Base-by-base conservation (phyloP, 164 flowering plant species). In the Protea cynaroides region DNA sequence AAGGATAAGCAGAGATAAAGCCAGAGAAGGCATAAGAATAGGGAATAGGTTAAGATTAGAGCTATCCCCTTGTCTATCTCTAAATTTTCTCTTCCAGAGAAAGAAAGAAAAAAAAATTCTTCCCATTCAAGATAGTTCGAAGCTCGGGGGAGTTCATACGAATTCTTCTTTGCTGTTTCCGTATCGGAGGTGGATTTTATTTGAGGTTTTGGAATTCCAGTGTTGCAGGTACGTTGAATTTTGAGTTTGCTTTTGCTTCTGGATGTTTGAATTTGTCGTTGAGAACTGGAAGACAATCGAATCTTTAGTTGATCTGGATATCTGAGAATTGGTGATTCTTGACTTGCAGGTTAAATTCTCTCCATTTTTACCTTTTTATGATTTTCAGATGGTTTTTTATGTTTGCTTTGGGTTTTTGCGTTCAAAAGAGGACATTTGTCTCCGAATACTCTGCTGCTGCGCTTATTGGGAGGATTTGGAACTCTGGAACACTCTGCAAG, bases 191-290 rank as follows among this genome's bases (percentile, higher is more conserved):
- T 14, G 11, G 46, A 37, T 8, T 56, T 63, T 56, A 4, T n/a
- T 1, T 9, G 8, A 11, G 44, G 46, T 40, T 59, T 18, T 21
- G 9, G 58, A 57, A 15, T 38, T 40, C 40, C 36, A 18, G 19
- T 68, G 55, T 58, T 51, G 6, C 50, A 69, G 73, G 71, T 72
- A 70, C 36, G 70, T 71, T 58, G 60, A 65, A 38, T 54, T 59
- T n/a, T n/a, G n/a, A n/a, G n/a, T n/a, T n/a, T n/a, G n/a, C n/a
- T n/a, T n/a, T 21, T 13, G 10, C 34, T 5, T 67, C 56, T 13
- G 51, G 7, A 25, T 17, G 43, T 25, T 43, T 6, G 15, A 25
- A 44, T 56, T 60, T 46, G 34, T 29, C 34, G 23, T 5, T 0
- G 18, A 54, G 17, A 23, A 2, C 40, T 24, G 44, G 34, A 37